These are phyloP conservation scores for Ascochyta viciae-villosae DNA, from an alignment of 2,329 filamentous ascomycete genomes.

Conservation along the genomic window DNA sequence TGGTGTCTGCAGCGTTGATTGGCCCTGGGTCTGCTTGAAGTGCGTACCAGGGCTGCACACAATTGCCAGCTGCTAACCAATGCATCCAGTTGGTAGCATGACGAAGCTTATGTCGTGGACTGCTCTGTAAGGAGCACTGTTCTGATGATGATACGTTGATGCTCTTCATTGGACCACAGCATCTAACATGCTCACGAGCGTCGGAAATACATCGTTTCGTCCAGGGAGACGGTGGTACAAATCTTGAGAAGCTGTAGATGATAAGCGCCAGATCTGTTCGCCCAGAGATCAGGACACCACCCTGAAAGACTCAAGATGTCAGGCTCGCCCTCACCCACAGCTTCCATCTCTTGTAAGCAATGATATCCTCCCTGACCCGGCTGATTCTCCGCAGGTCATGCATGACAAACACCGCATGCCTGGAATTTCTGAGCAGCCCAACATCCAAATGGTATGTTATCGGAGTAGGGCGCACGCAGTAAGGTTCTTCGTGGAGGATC, in stretches of 20 bases:
- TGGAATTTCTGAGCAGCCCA: neutral
- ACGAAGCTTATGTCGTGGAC: slow-evolving; percentile 27
- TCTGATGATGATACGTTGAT: slow-evolving; percentile 30
- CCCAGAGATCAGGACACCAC: slow-evolving; percentile 24
- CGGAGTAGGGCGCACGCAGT: slow-evolving; percentile 22
- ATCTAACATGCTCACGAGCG: slow-evolving; percentile 20
- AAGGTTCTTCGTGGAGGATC: slow-evolving; percentile 37
- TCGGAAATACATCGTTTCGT: slow-evolving; percentile 29
- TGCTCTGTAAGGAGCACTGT: slow-evolving; percentile 26
- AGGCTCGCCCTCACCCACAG: slow-evolving; percentile 29
- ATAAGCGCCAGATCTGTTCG: slow-evolving; percentile 46
- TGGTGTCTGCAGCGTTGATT: slow-evolving; percentile 38
- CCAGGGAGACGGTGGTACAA: slow-evolving; percentile 40
- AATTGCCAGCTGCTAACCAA: slow-evolving; percentile 41
- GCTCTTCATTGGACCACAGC: slow-evolving; percentile 36
- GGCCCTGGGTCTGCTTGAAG: slow-evolving; percentile 37
- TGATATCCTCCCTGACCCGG: neutral
- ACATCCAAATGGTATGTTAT: slow-evolving; percentile 10
- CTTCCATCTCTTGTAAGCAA: slow-evolving; percentile 21
- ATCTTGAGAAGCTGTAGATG: slow-evolving; percentile 32
- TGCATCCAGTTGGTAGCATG: slow-evolving; percentile 32
- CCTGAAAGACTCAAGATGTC: slow-evolving; percentile 34
- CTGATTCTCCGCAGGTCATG: neutral
- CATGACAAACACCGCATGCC: slow-evolving; percentile 15
- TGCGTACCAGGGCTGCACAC: slow-evolving; percentile 44